phyloP scores from a whole-genome alignment of 163 green algal species.

The Chlorella variabilis region DNA sequence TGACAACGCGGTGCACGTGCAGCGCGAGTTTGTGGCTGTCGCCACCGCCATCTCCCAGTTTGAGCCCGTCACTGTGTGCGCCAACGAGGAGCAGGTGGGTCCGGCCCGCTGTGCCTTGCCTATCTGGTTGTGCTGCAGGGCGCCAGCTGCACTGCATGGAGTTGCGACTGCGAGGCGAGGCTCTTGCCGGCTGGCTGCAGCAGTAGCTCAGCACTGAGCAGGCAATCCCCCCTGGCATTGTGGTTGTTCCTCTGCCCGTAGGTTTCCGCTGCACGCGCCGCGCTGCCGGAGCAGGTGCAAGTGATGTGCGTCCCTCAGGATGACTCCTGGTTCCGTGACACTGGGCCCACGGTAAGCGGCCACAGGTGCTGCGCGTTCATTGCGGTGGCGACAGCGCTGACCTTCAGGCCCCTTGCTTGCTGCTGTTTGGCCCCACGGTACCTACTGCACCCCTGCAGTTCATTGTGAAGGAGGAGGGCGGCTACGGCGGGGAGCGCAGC shows the following conservation, averaged over 20 bases:
- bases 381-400: too few species aligned
- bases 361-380: too few species aligned
- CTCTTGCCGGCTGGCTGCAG: too few species aligned
- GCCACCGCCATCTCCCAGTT: constrained; percentile 67
- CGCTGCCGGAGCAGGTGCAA: constrained; percentile 26
- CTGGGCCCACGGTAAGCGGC: constrained; percentile 44
- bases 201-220: too few species aligned
- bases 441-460: constrained; percentile 54
- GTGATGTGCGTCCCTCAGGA: constrained; percentile 58
- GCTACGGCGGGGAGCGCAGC: neutral
- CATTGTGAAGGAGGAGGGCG: constrained; percentile 38
- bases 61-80: constrained; percentile 66
- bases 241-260: neutral
- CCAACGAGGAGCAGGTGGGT: constrained; percentile 44
- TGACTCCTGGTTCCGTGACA: constrained; percentile 65
- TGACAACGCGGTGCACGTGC: constrained; percentile 52
- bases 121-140: neutral
- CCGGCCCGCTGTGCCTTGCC: neutral
- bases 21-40: constrained; percentile 66
- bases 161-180: neutral
- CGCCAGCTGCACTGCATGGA: neutral
- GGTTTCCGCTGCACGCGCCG: constrained; percentile 2
- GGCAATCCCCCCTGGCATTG: too few species aligned
- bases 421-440: too few species aligned
- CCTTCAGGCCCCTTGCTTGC: too few species aligned